Evolutionary conservation across 2,329 filamentous ascomycete genomes (phyloP), one percentile per base, ranked within the genome.

Genomic region (Chaetothyriales sp.): DNA sequence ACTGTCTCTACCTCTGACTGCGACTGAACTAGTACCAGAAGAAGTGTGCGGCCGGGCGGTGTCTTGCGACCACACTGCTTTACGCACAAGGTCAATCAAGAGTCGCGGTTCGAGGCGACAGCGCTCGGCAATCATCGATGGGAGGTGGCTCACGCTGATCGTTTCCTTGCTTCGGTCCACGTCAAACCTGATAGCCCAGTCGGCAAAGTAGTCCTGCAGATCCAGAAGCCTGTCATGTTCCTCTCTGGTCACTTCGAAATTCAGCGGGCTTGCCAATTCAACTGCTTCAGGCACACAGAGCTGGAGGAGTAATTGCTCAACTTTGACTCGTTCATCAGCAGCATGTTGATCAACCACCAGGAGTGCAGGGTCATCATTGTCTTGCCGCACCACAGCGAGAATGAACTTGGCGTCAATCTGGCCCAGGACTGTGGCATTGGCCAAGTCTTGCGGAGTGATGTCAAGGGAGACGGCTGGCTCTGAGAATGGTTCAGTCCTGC

Each of bases 321-420:
- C 76, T 1, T 81, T 80, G 55, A 84, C 80, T 45, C 92, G 77
- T 68, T 98, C 92, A 63, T 95, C 90, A 2, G 89, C 92, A 0
- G 92, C 92, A 63, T 98, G 92, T 62, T 98, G 92, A 61, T 98
- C 92, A 5, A 95, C 75, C 42, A 95, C 71, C 0, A 94, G 74
- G 1, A 80, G 58, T 18, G 15, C 44, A 43, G 15, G 42, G 52
- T 22, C 44, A 49, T 6, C 44, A 36, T 44, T 54, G n/a, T 44
- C 9, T 18, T 86, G 68, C 55, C 78, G 83, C 19, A 80, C 72
- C 0, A 49, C 28, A 4, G 51, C 50, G 22, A 98, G 68, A 15
- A 98, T 83, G 62, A 94, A 98, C 64, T 98, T 98, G 12, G 71
- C 74, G 63, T 96, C 90, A 1, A 98, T 83, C 61, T 98, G 92